phyloP scores from a whole-genome alignment of 192 early-diverging fungal species.

The Coemansia sp. region DNA sequence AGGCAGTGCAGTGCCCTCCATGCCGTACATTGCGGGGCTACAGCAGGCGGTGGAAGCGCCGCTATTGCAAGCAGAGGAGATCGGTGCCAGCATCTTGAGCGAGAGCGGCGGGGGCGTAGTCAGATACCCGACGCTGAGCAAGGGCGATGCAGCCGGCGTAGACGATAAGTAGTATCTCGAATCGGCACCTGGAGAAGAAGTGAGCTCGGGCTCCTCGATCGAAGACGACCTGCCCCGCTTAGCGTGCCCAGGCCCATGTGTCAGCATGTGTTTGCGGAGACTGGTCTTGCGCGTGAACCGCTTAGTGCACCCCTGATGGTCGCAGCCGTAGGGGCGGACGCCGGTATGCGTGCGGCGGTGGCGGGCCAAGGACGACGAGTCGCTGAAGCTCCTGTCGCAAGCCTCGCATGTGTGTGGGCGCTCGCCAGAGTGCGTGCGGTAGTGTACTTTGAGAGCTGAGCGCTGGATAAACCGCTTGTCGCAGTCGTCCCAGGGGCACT shows the following conservation, averaged over 20 bases:
- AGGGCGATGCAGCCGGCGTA: not conserved
- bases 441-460: slow-evolving; percentile 60
- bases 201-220: not conserved
- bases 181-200: not conserved
- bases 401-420: slow-evolving; percentile 19
- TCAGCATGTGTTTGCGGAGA: slow-evolving; percentile 17
- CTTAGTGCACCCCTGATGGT: slow-evolving; percentile 22
- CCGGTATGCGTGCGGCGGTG: slow-evolving; percentile 31
- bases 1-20: not conserved
- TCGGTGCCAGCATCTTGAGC: not conserved
- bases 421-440: slow-evolving; percentile 62
- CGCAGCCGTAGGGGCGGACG: slow-evolving; percentile 67
- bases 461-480: slow-evolving; percentile 59
- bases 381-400: slow-evolving; percentile 25
- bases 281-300: slow-evolving; percentile 17
- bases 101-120: not conserved
- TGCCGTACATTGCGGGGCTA: not conserved
- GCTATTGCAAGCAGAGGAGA: not conserved
- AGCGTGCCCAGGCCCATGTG: not conserved
- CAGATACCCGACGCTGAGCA: not conserved
- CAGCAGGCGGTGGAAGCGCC: not conserved
- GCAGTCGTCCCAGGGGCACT: slow-evolving; percentile 14
- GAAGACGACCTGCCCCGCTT: not conserved
- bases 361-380: slow-evolving; percentile 26
- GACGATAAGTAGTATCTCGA: not conserved